phyloP scores from a whole-genome alignment of 1,284 basidiomycete genomes.

The Cronartium quercuum region DNA sequence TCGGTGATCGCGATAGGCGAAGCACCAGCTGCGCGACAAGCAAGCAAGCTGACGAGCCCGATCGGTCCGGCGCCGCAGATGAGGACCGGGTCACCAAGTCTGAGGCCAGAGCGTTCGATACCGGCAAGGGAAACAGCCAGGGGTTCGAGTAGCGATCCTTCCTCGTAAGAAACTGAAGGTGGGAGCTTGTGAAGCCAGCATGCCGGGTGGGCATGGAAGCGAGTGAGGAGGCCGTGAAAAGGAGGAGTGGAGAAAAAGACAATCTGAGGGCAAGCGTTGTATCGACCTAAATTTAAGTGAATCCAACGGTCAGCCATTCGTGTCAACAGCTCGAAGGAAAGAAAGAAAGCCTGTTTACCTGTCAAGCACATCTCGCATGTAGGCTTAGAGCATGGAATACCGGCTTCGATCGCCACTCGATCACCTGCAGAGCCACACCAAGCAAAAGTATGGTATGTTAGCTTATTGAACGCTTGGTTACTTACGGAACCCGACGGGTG shows the following conservation, averaged over 20 bases:
- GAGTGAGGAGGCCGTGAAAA: conserved; percentile 47
- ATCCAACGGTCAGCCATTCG: neutral
- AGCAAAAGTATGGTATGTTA: no score
- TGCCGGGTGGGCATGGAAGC: conserved; percentile 55
- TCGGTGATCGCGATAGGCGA: conserved; percentile 56
- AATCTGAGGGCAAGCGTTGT: conserved; percentile 33
- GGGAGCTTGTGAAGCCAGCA: conserved; percentile 56
- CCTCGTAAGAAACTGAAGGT: conserved; percentile 53
- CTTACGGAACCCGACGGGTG: no score
- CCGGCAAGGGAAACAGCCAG: conserved; percentile 55
- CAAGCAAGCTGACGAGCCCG: conserved; percentile 55
- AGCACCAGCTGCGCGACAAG: conserved; percentile 55
- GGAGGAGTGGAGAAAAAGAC: conserved; percentile 49
- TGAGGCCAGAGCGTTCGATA: conserved; percentile 53
- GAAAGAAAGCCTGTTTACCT: conserved; percentile 3
- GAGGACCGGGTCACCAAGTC: conserved; percentile 53
- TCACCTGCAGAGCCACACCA: conserved; percentile 44
- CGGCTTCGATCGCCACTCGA: conserved; percentile 47
- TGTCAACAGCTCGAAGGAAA: no score
- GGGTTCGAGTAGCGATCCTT: conserved; percentile 56
- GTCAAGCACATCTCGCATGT: conserved; percentile 37
- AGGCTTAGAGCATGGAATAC: conserved; percentile 40
- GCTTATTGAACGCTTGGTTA: no score
- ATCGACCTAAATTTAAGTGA: conserved; percentile 1
- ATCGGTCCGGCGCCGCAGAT: conserved; percentile 55